Percentiles rank a stretch among this genome's conserved stretches.
These are phyloP conservation scores for Trichoderma parareesei DNA, from an alignment of 495 filamentous ascomycete genomes.

Conservation along the genomic window DNA sequence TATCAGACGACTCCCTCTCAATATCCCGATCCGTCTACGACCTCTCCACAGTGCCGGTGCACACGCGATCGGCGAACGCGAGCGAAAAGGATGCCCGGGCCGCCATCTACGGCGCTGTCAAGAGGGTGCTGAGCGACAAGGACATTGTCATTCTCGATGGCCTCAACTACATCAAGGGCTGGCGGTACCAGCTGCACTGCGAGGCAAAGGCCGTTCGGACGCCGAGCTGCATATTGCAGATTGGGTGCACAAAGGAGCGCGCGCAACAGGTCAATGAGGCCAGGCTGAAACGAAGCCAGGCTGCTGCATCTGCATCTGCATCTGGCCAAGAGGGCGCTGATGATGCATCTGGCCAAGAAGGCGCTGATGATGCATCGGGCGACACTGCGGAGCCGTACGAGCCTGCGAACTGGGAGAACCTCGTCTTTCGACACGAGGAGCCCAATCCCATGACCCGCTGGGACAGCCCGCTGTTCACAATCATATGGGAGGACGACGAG, in stretches of 20 bases:
- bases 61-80: slow-evolving; percentile 45
- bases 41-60: slow-evolving; percentile 38
- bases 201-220: slow-evolving; percentile 84
- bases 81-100: slow-evolving; percentile 92
- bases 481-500: slow-evolving; percentile 68
- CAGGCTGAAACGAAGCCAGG: slow-evolving; percentile 24
- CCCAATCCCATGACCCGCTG: slow-evolving; percentile 90
- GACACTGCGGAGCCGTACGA: slow-evolving; percentile 48
- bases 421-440: slow-evolving; percentile 93
- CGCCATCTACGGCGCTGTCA: slow-evolving; percentile 73
- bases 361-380: slow-evolving; percentile 9
- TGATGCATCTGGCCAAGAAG: slow-evolving; percentile 12
- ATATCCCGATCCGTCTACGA: slow-evolving; percentile 56
- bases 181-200: slow-evolving; percentile 90
- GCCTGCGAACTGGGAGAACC: slow-evolving; percentile 72
- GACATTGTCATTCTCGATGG: slow-evolving; percentile 85
- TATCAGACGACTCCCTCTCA: slow-evolving; percentile 59
- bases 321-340: slow-evolving; percentile 11
- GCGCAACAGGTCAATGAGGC: slow-evolving; percentile 54
- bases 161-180: slow-evolving; percentile 97
- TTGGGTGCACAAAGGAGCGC: slow-evolving; percentile 66
- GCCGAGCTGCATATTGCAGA: slow-evolving; percentile 75
- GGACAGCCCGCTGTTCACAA: slow-evolving; percentile 90
- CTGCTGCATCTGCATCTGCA: neutral
- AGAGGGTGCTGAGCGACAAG: slow-evolving; percentile 66